Percentiles rank a stretch among this genome's conserved stretches.
Evolutionary conservation across 495 filamentous ascomycete genomes (phyloP).

Genomic region (Thermochaetoides thermophila): DNA sequence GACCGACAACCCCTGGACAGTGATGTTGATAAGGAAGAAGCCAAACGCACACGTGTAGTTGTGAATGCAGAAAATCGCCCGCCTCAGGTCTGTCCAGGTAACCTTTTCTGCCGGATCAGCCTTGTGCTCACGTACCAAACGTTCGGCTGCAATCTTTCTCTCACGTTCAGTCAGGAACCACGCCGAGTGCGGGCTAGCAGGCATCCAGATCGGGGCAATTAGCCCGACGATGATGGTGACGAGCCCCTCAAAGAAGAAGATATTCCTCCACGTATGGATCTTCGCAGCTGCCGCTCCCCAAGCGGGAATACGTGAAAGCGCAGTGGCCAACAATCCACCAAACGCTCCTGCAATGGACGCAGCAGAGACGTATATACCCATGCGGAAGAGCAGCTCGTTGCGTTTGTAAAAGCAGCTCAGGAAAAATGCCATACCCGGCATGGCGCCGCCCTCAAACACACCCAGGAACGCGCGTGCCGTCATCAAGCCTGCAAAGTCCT

Average conservation of each 20-base stretch:
- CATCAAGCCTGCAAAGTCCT: constrained; percentile 27
- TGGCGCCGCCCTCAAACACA: constrained; percentile 40
- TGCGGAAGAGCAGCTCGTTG: constrained; percentile 38
- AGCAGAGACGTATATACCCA: constrained; percentile 42
- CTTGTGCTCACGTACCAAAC: constrained; percentile 25
- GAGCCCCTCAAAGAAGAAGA: constrained; percentile 50
- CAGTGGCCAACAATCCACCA: constrained; percentile 39
- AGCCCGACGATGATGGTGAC: constrained; percentile 38
- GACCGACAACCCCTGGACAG: constrained; percentile 34
- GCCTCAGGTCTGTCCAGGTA: constrained; percentile 22
- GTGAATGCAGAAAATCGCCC: constrained; percentile 27
- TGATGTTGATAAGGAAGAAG: constrained; percentile 39
- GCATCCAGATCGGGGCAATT: constrained; percentile 36
- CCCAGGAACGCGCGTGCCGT: constrained; percentile 28
- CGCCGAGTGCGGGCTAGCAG: constrained; percentile 36
- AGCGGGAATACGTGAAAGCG: constrained; percentile 32
- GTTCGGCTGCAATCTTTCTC: constrained; percentile 27
- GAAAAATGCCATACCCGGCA: constrained; percentile 43
- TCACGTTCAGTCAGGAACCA: constrained; percentile 38
- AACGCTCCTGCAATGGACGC: constrained; percentile 42
- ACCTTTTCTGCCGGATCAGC: constrained; percentile 22
- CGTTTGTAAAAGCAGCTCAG: constrained; percentile 44
- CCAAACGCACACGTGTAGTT: constrained; percentile 33
- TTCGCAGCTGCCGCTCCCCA: constrained; percentile 31
- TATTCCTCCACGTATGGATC: constrained; percentile 47